phyloP scores from a whole-genome alignment of 139 green algal species.

The Micractinium sp. region DNA sequence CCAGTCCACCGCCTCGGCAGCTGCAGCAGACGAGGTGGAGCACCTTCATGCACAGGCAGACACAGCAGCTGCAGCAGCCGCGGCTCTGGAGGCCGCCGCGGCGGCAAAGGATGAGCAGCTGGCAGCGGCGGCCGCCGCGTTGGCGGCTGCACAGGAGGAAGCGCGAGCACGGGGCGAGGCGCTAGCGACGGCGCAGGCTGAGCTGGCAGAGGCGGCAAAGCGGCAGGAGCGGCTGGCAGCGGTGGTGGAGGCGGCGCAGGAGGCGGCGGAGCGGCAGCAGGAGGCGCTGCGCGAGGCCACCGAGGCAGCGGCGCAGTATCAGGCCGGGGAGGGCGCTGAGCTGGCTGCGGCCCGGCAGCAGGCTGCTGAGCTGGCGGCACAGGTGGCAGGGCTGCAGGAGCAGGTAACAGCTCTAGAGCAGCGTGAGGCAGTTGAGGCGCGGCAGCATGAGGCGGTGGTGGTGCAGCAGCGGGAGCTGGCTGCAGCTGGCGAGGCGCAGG shows the following conservation, averaged over 20 bases:
- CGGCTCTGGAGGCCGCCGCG: constrained; percentile 1
- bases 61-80: neutral
- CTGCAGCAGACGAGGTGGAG: neutral
- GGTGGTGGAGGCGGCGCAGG: neutral
- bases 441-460: neutral
- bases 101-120: constrained; percentile 15
- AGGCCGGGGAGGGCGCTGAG: neutral
- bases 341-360: neutral
- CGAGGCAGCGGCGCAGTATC: neutral
- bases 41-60: neutral
- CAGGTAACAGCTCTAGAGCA: neutral
- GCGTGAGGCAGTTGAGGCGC: neutral
- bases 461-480: neutral
- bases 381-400: neutral
- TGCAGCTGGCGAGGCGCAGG: neutral
- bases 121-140: neutral
- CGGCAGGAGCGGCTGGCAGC: neutral
- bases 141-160: neutral
- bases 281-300: neutral
- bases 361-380: neutral
- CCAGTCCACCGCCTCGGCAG: no score
- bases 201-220: neutral
- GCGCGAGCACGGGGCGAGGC: neutral
- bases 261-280: neutral
- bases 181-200: neutral